Evolutionary conservation across 768 basidiomycete genomes (phyloP).

Genomic region (Hysterangium stoloniferum): DNA sequence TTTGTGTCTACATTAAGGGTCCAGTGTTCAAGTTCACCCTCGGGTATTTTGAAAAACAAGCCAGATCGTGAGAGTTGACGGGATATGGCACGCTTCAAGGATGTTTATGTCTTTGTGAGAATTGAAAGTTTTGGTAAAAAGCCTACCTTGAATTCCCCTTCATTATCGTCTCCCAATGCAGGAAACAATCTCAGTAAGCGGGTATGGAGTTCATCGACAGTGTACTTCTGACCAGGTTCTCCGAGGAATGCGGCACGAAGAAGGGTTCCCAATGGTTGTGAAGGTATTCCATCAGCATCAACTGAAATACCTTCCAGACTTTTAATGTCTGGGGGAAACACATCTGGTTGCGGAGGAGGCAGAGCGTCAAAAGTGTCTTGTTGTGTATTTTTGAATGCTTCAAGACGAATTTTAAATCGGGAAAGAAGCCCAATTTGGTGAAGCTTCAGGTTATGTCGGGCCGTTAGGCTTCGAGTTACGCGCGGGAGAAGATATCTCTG

Average conservation of each 20-base stretch:
- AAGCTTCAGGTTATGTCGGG: conserved; percentile 50
- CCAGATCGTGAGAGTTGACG: not conserved
- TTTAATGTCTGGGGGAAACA: conserved; percentile 27
- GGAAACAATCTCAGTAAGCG: not conserved
- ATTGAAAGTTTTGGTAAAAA: not conserved
- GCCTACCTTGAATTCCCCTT: not conserved
- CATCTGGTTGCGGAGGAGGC: conserved; percentile 44
- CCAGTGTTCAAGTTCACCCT: not conserved
- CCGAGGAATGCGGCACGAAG: not conserved
- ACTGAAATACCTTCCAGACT: not conserved
- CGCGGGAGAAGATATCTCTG: conserved; percentile 67
- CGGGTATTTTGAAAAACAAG: not conserved
- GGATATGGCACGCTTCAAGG: not conserved
- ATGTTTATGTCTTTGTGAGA: not conserved
- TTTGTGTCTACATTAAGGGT: not conserved
- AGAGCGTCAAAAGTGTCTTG: conserved; percentile 46
- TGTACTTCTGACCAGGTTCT: not conserved
- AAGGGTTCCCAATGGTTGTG: not conserved
- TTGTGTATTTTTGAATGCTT: conserved; percentile 49
- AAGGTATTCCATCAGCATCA: conserved; percentile 4
- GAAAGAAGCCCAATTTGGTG: conserved; percentile 54
- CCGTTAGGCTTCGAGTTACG: conserved; percentile 47
- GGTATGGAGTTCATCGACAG: not conserved
- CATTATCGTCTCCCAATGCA: not conserved
- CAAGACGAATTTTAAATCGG: conserved; percentile 47